These are phyloP conservation scores for Colletotrichum sp. DNA, from an alignment of 2,329 filamentous ascomycete genomes.

Conservation along the genomic window DNA sequence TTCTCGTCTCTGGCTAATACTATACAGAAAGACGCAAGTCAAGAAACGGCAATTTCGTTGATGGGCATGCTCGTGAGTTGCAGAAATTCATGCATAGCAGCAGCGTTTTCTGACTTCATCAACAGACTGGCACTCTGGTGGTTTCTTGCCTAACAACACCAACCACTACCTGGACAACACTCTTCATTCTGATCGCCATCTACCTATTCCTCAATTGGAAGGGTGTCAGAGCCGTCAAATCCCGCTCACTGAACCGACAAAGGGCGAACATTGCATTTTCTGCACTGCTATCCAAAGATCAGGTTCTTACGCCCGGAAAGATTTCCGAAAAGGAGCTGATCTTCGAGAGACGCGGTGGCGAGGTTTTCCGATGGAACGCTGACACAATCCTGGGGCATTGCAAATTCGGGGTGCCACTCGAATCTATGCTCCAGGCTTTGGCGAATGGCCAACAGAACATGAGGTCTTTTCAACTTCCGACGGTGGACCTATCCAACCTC, in stretches of 20 bases:
- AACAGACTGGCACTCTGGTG: background rate
- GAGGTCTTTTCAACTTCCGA: background rate
- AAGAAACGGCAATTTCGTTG: constrained; percentile 14
- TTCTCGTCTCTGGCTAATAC: background rate
- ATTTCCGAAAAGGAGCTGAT: constrained; percentile 4
- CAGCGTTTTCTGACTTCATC: background rate
- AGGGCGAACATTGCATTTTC: constrained; percentile 14
- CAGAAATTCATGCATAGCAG: too few species aligned
- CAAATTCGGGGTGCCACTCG: constrained; percentile 3
- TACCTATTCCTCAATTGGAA: constrained; percentile 15
- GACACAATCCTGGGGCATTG: background rate
- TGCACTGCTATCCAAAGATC: background rate
- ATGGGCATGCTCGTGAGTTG: constrained; percentile 18
- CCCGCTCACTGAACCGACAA: constrained; percentile 9
- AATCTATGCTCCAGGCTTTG: background rate
- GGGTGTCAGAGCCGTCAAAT: constrained; percentile 11
- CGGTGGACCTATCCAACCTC: background rate
- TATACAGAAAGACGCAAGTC: constrained; percentile 8
- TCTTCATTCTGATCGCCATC: background rate
- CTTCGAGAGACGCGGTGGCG: constrained; percentile 5
- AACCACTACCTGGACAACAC: background rate
- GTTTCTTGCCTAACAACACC: background rate
- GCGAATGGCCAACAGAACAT: background rate
- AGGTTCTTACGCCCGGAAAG: background rate
- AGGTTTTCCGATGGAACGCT: constrained; percentile 8